Conservation (phyloP, 1,284 basidiomycete genomes). For the Fomitopsis schrenkii region DNA sequence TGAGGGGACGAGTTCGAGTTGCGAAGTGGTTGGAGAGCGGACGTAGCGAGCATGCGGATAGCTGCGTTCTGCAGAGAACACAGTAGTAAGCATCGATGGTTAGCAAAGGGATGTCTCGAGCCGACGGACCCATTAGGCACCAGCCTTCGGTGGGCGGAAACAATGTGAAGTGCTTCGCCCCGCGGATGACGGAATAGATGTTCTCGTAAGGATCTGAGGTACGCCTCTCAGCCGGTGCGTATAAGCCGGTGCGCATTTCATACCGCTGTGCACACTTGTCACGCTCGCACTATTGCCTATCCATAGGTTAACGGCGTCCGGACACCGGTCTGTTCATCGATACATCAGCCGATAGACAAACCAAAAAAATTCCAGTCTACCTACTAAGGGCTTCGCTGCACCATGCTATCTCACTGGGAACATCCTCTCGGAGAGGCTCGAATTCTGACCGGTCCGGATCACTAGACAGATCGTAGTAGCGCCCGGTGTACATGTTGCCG, state of each 20-base stretch:
- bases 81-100: conserved; percentile 3
- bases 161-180: conserved; percentile 81
- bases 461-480: conserved; percentile 33
- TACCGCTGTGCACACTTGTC: conserved; percentile 85
- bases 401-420: conserved; percentile 68
- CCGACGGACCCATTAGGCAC: conserved; percentile 65
- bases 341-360: background rate
- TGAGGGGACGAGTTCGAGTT: conserved; percentile 45
- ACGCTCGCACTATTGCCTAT: conserved; percentile 74
- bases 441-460: conserved; percentile 53
- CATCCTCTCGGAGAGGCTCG: conserved; percentile 50
- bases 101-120: background rate
- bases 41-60: conserved; percentile 71
- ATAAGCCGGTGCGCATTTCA: conserved; percentile 6
- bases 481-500: conserved; percentile 71
- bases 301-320: conserved; percentile 92
- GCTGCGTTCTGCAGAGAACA: conserved; percentile 43
- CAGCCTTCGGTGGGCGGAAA: conserved; percentile 86
- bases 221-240: background rate
- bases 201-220: conserved; percentile 86
- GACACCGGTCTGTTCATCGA: conserved; percentile 46
- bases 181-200: conserved; percentile 82
- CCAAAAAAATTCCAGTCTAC: conserved; percentile 14
- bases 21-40: conserved; percentile 32
- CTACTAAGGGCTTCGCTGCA: conserved; percentile 76